Evolutionary conservation across 495 filamentous ascomycete genomes (phyloP).

Genomic region (Massariosphaeria phaeospora): DNA sequence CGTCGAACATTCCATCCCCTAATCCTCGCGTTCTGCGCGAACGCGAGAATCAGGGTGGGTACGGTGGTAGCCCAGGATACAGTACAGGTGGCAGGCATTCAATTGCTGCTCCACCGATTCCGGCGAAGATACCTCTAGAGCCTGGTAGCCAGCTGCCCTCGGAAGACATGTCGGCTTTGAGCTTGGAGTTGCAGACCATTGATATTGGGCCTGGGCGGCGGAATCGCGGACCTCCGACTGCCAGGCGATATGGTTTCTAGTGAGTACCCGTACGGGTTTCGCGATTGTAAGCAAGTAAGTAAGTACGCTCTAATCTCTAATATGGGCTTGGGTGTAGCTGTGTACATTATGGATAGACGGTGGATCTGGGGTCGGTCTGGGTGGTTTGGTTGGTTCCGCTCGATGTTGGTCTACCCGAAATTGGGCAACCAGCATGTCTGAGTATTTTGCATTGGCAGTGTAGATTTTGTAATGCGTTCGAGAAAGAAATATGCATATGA

Average conservation of each 20-base stretch:
- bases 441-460: no score
- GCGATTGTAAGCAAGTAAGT: no score
- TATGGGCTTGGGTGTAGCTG: no score
- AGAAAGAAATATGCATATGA: no score
- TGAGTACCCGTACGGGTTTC: no score
- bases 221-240: conserved; percentile 5
- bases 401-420: no score
- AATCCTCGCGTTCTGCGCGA: conserved; percentile 23
- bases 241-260: conserved; percentile 4
- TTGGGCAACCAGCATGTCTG: no score
- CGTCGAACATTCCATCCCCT: conserved; percentile 10
- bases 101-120: conserved; percentile 58
- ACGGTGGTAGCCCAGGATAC: conserved; percentile 23
- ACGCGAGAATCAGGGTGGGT: conserved; percentile 20
- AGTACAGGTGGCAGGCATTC: conserved; percentile 21
- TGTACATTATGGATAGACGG: no score
- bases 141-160: conserved; percentile 35
- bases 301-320: no score
- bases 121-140: conserved; percentile 66
- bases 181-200: conserved; percentile 75
- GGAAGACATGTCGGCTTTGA: conserved; percentile 58
- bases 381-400: no score
- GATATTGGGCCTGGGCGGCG: conserved; percentile 59
- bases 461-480: no score
- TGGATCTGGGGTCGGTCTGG: no score